Evolutionary conservation across 1,284 basidiomycete genomes (phyloP).

Genomic region (Malassezia pachydermatis): DNA sequence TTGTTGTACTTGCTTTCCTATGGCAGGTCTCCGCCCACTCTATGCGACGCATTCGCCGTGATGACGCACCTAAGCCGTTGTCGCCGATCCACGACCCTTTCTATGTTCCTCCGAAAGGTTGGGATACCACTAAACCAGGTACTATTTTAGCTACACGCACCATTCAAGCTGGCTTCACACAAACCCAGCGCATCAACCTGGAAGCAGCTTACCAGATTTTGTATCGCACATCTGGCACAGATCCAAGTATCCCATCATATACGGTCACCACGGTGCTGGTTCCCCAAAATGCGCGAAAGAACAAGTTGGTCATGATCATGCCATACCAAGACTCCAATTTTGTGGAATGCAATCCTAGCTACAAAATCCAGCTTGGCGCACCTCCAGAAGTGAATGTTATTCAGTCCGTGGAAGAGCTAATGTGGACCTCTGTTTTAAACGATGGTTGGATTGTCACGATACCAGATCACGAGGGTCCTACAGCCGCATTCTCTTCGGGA

Average conservation of each 20-base stretch:
- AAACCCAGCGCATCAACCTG: conserved; percentile 19
- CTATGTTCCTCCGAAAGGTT: conserved; percentile 10
- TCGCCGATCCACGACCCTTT: conserved; percentile 12
- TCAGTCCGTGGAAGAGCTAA: conserved; percentile 14
- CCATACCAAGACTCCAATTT: conserved; percentile 16
- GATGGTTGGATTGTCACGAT: conserved; percentile 36
- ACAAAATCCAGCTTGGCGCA: conserved; percentile 14
- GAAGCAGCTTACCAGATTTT: conserved; percentile 25
- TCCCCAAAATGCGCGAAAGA: conserved; percentile 6
- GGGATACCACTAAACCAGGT: conserved; percentile 14
- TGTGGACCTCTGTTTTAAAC: conserved; percentile 17
- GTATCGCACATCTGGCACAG: conserved; percentile 23
- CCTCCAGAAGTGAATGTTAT: conserved; percentile 8
- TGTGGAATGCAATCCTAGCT: conserved; percentile 14
- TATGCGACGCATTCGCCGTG: not conserved
- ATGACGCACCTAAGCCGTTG: not conserved
- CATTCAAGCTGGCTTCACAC: conserved; percentile 17
- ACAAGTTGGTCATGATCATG: conserved; percentile 16
- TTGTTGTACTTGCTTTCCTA: too few species aligned
- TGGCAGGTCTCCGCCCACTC: too few species aligned
- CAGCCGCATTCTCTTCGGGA: conserved; percentile 29
- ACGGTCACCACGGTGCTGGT: conserved; percentile 14
- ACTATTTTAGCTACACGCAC: conserved; percentile 8
- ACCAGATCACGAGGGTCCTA: conserved; percentile 33
- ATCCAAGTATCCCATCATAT: not conserved